Evolutionary conservation across 129 eudicot genomes (phyloP).

Genomic region (Helianthus annuus): HanXRQr2.0-SUNRISE NC_035444.2:61343009-61343508

Average conservation of each 20-base stretch:
- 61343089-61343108: conserved; percentile 74
- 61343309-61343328: conserved; percentile 30
- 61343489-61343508: conserved; percentile 40
- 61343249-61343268: conserved; percentile 61
- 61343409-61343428: conserved; percentile 60
- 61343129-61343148: conserved; percentile 28
- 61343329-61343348: too few relatives aligned
- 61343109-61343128: conserved; percentile 43
- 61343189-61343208: conserved; percentile 54
- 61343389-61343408: conserved; percentile 47
- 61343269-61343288: conserved; percentile 38
- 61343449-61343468: conserved; percentile 54
- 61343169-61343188: conserved; percentile 43
- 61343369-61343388: conserved; percentile 54
- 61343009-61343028: conserved; percentile 55
- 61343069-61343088: conserved; percentile 58
- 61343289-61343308: conserved; percentile 45
- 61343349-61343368: not conserved
- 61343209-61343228: conserved; percentile 57
- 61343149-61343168: conserved; percentile 34
- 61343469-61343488: conserved; percentile 23
- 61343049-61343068: conserved; percentile 48
- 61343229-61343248: conserved; percentile 44
- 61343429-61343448: conserved; percentile 55
- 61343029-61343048: conserved; percentile 55